Base-by-base conservation (phyloP, 495 filamentous ascomycete species). In the Penicillium robsamsonii region DNA sequence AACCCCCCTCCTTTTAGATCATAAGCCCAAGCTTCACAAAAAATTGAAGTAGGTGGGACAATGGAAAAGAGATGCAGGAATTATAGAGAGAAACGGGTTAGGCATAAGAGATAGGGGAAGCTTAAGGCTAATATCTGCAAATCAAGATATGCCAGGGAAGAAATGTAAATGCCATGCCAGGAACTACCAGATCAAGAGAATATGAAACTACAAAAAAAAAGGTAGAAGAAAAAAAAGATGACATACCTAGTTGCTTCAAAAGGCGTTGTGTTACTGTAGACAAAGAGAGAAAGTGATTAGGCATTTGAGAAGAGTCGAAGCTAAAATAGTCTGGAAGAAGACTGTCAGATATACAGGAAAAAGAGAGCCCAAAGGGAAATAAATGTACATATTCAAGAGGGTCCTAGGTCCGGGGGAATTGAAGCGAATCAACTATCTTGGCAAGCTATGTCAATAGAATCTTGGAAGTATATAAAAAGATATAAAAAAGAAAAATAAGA, bases 11-110 rank as follows among this genome's bases (percentile, higher is more conserved):
- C 48, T 35, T 7, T 3, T 17, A 50, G 48, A 12, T 22, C 31
- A 50, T 40, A 22, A 29, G 22, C 24, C 27, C 6, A 25, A 47
- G 15, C 6, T 10, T 17, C 27, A 47, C 24, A 47, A 25, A 46
- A 60, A 46, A 57, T 27, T 27, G 4, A 7, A 27, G 25, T 27
- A 46, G 25, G 50, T 56, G 31, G 60, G 55, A 50, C 50, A 50
- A 55, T 43, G 25, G 25, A 27, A 27, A 51, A 35, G 50, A 60
- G 55, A 50, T 50, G 17, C 29, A 50, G 33, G 48, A 20, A 50
- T 48, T 31, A 20, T 48, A 50, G 47, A 35, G 11, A 35, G 12
- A 15, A 8, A 30, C 6, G 12, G 35, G n/a, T 9, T 37, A n/a
- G 33, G 33, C 13, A 37, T 6, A 7, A 38, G 35, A 38, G 35